phyloP scores from a whole-genome alignment of 345 rosid species.

The Lumnitzera littorea region DNA sequence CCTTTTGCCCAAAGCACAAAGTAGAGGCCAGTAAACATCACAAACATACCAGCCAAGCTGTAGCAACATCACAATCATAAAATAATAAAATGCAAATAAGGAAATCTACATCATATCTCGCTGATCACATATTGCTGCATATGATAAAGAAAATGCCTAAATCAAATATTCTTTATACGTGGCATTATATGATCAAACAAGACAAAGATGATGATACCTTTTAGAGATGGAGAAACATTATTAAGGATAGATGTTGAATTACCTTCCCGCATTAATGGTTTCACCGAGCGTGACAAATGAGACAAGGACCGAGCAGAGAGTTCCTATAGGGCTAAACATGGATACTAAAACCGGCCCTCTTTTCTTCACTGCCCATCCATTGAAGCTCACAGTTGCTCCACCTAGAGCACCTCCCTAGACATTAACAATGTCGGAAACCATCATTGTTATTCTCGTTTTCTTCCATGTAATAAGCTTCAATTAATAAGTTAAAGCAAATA shows the following conservation, averaged over 20 bases:
- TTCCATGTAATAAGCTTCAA: constrained; percentile 4
- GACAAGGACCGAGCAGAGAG: constrained; percentile 52
- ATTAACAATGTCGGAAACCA: no score
- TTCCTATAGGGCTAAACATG: constrained; percentile 75
- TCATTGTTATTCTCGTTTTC: no score
- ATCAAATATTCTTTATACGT: no score
- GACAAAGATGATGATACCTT: no score
- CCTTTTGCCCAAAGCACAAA: constrained; percentile 89
- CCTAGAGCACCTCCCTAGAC: constrained; percentile 50
- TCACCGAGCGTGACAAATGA: constrained; percentile 61
- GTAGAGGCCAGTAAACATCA: constrained; percentile 80
- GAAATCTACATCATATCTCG: neutral
- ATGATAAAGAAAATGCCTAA: neutral
- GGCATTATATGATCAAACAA: no score
- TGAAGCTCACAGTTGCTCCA: constrained; percentile 78
- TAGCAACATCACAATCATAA: constrained; percentile 5
- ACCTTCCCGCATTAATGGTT: constrained; percentile 62
- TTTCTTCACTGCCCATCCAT: constrained; percentile 90
- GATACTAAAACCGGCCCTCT: constrained; percentile 86
- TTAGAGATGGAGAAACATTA: neutral
- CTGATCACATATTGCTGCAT: neutral
- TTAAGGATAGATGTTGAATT: neutral
- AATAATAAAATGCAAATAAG: neutral
- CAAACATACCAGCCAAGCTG: constrained; percentile 78
- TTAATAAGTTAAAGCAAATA: neutral